Percentiles rank a stretch among this genome's conserved stretches.
Evolutionary conservation across 2,329 filamentous ascomycete species (phyloP).

Genomic region (Ophiobolus disseminans): DNA sequence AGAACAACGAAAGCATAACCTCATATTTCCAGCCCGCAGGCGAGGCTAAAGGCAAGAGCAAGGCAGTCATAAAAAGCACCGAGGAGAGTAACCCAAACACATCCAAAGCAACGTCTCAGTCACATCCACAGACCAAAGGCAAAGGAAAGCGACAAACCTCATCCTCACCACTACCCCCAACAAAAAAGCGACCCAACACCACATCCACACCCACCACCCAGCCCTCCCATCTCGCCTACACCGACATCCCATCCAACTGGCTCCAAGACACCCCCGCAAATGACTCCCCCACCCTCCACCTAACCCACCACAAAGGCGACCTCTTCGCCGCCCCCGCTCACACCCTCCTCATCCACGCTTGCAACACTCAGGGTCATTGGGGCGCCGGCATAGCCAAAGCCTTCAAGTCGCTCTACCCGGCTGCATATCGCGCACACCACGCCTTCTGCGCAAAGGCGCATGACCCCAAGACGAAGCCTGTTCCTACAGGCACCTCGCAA

Average conservation of each 20-base stretch:
- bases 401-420: conserved; percentile 60
- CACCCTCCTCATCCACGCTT: conserved; percentile 64
- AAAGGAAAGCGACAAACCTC: neutral
- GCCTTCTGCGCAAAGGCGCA: conserved; percentile 53
- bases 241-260: conserved; percentile 10
- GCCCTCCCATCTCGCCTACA: conserved; percentile 10
- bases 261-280: neutral
- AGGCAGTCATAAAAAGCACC: neutral
- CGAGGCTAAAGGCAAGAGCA: neutral
- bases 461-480: conserved; percentile 23
- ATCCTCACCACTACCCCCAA: neutral
- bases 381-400: conserved; percentile 63
- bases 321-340: conserved; percentile 61
- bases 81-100: neutral
- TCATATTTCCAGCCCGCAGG: neutral
- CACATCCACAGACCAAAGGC: neutral
- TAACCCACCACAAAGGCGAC: conserved; percentile 50
- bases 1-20: neutral
- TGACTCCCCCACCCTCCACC: neutral
- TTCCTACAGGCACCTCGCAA: conserved; percentile 56
- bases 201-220: neutral
- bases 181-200: conserved; percentile 6
- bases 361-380: conserved; percentile 65
- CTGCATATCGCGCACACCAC: conserved; percentile 58
- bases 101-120: neutral